Conservation (phyloP, 495 filamentous ascomycete species). For the Penicillium macrosclerotiorum region DNA sequence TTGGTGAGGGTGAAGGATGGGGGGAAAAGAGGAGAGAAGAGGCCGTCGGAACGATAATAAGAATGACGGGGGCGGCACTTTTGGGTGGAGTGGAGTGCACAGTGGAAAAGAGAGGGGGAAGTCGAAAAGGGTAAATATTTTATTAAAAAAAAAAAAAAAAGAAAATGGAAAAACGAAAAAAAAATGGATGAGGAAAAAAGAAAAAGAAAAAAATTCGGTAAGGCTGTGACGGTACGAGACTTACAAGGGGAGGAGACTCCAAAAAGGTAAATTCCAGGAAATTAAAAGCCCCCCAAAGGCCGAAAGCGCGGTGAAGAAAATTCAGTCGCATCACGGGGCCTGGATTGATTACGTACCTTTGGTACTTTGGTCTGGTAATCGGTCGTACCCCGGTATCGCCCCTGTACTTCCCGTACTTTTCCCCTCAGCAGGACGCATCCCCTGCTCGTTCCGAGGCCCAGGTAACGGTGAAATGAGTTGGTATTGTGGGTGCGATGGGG, state of each 20-base stretch:
- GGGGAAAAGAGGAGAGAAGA: conserved; percentile 14
- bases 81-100: conserved; percentile 24
- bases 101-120: conserved; percentile 24
- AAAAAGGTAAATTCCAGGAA: conserved; percentile 8
- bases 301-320: conserved; percentile 28
- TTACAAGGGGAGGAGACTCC: not conserved
- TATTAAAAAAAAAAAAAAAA: too few species aligned
- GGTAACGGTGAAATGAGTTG: not conserved
- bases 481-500: too few species aligned
- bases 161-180: not conserved
- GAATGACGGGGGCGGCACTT: conserved; percentile 32
- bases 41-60: conserved; percentile 31
- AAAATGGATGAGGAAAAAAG: too few species aligned
- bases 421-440: too few species aligned
- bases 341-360: conserved; percentile 11
- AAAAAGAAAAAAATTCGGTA: not conserved
- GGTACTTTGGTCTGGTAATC: conserved; percentile 21
- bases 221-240: not conserved
- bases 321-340: conserved; percentile 30
- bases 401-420: not conserved
- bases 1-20: conserved; percentile 3
- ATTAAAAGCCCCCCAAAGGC: conserved; percentile 17
- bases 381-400: conserved; percentile 13
- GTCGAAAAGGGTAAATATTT: not conserved
- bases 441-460: too few species aligned